Evolutionary conservation across 2,329 filamentous ascomycete species (phyloP).

Genomic region (Botrytis squamosa): DNA sequence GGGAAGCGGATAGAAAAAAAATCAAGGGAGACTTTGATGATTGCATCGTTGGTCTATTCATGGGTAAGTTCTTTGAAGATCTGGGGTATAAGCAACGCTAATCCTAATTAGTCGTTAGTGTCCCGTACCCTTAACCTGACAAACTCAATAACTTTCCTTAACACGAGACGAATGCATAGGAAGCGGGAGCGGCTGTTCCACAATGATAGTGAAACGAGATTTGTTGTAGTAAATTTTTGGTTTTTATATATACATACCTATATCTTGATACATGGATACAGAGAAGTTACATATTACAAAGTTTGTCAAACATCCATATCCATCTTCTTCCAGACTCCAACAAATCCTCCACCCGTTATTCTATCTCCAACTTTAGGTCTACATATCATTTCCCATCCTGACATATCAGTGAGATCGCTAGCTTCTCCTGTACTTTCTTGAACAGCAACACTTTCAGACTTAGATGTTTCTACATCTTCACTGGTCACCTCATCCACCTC

Average conservation of each 20-base stretch:
- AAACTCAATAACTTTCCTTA: not conserved
- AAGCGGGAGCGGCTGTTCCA: not conserved
- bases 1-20: not conserved
- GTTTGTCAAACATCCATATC: conserved; percentile 7
- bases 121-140: not conserved
- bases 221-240: not conserved
- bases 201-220: not conserved
- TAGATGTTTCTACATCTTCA: not conserved
- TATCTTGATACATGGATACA: not conserved
- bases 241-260: not conserved
- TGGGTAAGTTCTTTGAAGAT: conserved; percentile 16
- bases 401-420: not conserved
- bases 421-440: not conserved
- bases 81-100: conserved; percentile 17
- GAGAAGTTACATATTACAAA: not conserved
- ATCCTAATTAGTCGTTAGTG: not conserved
- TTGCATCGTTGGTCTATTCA: conserved; percentile 7
- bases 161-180: not conserved
- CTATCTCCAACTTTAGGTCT: conserved; percentile 50
- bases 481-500: not conserved
- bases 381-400: conserved; percentile 48
- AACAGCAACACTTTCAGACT: not conserved
- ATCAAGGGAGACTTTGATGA: not conserved
- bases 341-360: conserved; percentile 51
- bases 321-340: conserved; percentile 45